These are phyloP conservation scores for Paecilomyces niveus DNA, from an alignment of 2,329 filamentous ascomycete genomes.

Conservation along the genomic window DNA sequence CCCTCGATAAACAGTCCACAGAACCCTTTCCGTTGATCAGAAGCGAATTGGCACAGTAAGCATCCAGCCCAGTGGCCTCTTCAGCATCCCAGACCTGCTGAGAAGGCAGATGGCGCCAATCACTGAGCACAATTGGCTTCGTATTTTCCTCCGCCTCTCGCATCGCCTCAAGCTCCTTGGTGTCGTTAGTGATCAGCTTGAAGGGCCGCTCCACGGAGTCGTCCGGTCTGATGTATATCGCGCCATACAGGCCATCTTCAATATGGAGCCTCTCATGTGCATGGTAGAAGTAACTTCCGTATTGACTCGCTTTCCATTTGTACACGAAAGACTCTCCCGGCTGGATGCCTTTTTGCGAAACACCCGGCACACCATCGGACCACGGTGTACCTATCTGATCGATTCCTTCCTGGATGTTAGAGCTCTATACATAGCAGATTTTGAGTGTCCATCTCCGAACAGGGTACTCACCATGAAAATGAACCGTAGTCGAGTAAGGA, in stretches of 20 bases:
- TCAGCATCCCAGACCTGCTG: conserved; percentile 31
- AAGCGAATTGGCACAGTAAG: conserved; percentile 54
- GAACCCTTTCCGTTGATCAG: conserved; percentile 53
- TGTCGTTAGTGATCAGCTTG: conserved; percentile 20
- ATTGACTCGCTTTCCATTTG: conserved; percentile 48
- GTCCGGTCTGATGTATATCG: conserved; percentile 42
- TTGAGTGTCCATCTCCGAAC: too few species aligned
- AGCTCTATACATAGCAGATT: neutral
- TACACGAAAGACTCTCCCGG: conserved; percentile 46
- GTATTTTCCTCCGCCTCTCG: conserved; percentile 42
- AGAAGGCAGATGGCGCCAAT: conserved; percentile 51
- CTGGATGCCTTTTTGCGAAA: conserved; percentile 48
- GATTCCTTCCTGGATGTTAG: conserved; percentile 16
- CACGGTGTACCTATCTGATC: conserved; percentile 49
- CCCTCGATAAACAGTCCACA: conserved; percentile 15
- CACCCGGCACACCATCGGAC: conserved; percentile 54
- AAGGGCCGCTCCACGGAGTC: conserved; percentile 19
- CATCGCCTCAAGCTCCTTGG: conserved; percentile 36
- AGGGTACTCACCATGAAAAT: conserved; percentile 15
- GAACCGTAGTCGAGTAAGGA: conserved; percentile 13
- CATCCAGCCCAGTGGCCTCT: conserved; percentile 26
- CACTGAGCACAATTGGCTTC: conserved; percentile 47
- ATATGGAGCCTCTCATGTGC: conserved; percentile 50
- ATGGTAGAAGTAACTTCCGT: conserved; percentile 58
- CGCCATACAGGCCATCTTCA: conserved; percentile 54